Evolutionary conservation across 73 alveolate genomes (phyloP).

Genomic region (Symbiodinium natans): DNA sequence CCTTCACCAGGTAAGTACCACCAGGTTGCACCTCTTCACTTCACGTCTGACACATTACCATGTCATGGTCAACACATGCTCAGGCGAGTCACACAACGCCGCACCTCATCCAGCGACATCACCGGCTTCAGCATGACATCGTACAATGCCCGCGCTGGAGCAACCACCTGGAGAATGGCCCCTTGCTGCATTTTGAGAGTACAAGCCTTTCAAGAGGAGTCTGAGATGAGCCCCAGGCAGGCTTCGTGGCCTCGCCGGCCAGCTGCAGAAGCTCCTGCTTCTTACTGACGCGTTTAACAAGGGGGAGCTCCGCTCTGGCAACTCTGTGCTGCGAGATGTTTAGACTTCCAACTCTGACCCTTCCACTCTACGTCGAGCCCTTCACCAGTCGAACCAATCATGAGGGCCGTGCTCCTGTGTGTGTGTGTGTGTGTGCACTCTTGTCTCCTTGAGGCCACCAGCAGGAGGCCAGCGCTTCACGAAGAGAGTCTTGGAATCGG

Average conservation of each 20-base stretch:
- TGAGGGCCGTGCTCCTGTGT: too few relatives aligned
- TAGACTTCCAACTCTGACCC: too few relatives aligned
- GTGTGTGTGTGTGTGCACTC: too few relatives aligned
- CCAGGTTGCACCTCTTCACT: conserved; percentile 60
- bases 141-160: conserved; percentile 64
- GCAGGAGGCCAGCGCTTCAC: conserved; percentile 87
- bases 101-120: conserved; percentile 56
- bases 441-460: conserved; percentile 75
- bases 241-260: conserved; percentile 59
- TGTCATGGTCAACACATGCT: too few relatives aligned
- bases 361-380: background rate
- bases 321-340: too few relatives aligned
- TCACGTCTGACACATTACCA: too few relatives aligned
- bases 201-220: too few relatives aligned
- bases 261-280: conserved; percentile 47
- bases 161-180: conserved; percentile 27
- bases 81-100: too few relatives aligned
- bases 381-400: background rate
- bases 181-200: too few relatives aligned
- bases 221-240: background rate
- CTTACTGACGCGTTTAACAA: background rate
- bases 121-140: conserved; percentile 55
- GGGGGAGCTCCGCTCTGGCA: too few relatives aligned
- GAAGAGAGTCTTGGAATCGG: conserved; percentile 29
- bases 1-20: conserved; percentile 78